Evolutionary conservation across 768 basidiomycete species (phyloP).

Genomic region (Suillus occidentalis): DNA sequence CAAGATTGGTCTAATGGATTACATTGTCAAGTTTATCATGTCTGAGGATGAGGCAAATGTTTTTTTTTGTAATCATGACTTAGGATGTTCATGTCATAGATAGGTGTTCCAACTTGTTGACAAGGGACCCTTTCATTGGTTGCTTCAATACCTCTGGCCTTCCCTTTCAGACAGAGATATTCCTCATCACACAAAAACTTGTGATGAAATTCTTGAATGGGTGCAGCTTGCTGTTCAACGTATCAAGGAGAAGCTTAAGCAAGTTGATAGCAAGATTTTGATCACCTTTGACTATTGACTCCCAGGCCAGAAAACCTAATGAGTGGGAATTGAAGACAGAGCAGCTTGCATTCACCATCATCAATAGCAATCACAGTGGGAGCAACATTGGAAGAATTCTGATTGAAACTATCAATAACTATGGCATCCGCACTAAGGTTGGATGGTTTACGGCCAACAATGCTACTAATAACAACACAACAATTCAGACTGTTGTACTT

Average conservation of each 20-base stretch:
- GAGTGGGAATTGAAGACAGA: slow-evolving; percentile 6
- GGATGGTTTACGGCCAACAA: too few species aligned
- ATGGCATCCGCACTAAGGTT: too few species aligned
- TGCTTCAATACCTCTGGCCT: background rate
- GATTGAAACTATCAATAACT: background rate
- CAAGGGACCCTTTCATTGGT: background rate
- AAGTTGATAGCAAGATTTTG: background rate
- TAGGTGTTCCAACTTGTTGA: background rate
- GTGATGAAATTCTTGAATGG: background rate
- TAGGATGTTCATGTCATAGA: background rate
- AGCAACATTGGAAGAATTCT: slow-evolving; percentile 7
- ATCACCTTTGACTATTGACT: slow-evolving; percentile 15
- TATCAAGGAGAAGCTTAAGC: background rate
- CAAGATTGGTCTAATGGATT: background rate
- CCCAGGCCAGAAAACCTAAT: too few species aligned
- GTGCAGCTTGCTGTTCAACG: background rate
- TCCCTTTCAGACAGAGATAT: slow-evolving; percentile 1
- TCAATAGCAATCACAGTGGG: slow-evolving; percentile 12
- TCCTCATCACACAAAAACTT: background rate
- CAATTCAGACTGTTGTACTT: too few species aligned
- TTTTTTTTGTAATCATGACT: background rate
- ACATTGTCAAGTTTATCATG: background rate
- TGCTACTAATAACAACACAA: too few species aligned
- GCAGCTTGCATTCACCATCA: slow-evolving; percentile 13
- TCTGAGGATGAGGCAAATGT: background rate